Evolutionary conservation across 768 basidiomycete species (phyloP).

Genomic region (Suillus sp.): DNA sequence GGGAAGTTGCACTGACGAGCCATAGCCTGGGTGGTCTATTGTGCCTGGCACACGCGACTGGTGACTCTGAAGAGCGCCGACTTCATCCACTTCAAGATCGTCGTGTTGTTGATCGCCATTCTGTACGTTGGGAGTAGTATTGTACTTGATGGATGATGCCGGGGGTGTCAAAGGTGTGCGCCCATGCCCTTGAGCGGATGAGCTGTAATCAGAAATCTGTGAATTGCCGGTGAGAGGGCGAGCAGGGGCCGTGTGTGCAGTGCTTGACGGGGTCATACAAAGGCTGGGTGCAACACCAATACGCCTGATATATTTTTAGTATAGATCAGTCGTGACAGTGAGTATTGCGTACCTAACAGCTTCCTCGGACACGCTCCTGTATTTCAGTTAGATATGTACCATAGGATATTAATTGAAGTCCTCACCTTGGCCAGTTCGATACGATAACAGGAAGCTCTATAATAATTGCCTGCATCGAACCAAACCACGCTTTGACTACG

Average conservation of each 20-base stretch:
- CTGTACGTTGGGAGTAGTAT: conserved; percentile 29
- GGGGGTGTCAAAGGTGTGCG: conserved; percentile 19
- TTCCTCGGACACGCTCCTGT: conserved; percentile 71
- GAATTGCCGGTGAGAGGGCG: conserved; percentile 28
- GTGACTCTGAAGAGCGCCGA: conserved; percentile 21
- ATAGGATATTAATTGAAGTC: conserved; percentile 15
- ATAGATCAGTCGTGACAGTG: background rate
- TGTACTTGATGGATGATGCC: conserved; percentile 30
- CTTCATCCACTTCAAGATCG: conserved; percentile 23
- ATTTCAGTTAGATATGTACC: conserved; percentile 12
- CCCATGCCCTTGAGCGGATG: conserved; percentile 13
- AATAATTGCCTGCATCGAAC: conserved; percentile 59
- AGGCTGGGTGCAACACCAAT: conserved; percentile 50
- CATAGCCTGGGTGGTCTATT: conserved; percentile 32
- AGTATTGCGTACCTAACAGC: conserved; percentile 50
- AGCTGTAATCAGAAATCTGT: conserved; percentile 16
- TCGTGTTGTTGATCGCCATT: conserved; percentile 20
- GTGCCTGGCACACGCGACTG: conserved; percentile 20
- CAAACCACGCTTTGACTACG: conserved; percentile 76
- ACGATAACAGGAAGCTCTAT: conserved; percentile 81
- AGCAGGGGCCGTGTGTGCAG: conserved; percentile 32
- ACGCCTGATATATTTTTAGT: conserved; percentile 37
- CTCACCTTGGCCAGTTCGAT: conserved; percentile 85
- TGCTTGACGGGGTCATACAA: conserved; percentile 33
- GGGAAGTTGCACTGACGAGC: conserved; percentile 21